Percentiles rank a stretch among this genome's conserved stretches.
phyloP scores from a whole-genome alignment of 2,329 filamentous ascomycete species.

The Fonsecaea pedrosoi region DNA sequence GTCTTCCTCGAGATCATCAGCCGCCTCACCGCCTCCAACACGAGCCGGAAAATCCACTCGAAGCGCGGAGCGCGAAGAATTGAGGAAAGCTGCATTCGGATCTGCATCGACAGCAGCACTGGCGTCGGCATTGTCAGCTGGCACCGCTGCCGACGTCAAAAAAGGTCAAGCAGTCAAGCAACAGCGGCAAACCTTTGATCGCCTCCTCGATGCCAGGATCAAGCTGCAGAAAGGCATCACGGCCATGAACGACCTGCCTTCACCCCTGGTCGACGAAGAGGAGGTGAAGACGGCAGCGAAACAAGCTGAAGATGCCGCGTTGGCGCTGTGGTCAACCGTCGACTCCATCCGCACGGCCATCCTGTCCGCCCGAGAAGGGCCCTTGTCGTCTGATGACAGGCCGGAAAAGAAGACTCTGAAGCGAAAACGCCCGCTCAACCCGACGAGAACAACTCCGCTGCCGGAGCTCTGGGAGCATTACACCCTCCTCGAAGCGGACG shows the following conservation, averaged over 20 bases:
- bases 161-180: slow-evolving; percentile 87
- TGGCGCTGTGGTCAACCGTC: slow-evolving; percentile 80
- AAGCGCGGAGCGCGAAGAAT: slow-evolving; percentile 59
- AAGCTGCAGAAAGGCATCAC: slow-evolving; percentile 90
- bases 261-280: slow-evolving; percentile 47
- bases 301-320: slow-evolving; percentile 83
- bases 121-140: slow-evolving; percentile 68
- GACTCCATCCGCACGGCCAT: slow-evolving; percentile 52
- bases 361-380: slow-evolving; percentile 42
- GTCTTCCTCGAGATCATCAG: slow-evolving; percentile 40
- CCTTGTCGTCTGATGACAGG: slow-evolving; percentile 41
- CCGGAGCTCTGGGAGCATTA: slow-evolving; percentile 76
- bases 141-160: slow-evolving; percentile 75
- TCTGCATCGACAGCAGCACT: slow-evolving; percentile 69
- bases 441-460: slow-evolving; percentile 60
- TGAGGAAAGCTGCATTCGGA: slow-evolving; percentile 69
- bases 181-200: slow-evolving; percentile 85
- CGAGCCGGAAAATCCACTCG: slow-evolving; percentile 16
- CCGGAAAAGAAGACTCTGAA: slow-evolving; percentile 51
- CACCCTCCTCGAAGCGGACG: slow-evolving; percentile 67
- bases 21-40: slow-evolving; percentile 37
- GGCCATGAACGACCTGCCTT: slow-evolving; percentile 74
- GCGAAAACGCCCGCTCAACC: slow-evolving; percentile 58
- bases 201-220: slow-evolving; percentile 87
- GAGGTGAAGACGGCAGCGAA: slow-evolving; percentile 61